A percentile compares a stretch with the other conserved stretches of the same genome.
These are phyloP conservation scores for Pseudozyma pruni DNA, from an alignment of 1,284 basidiomycete species.

Conservation along the genomic window DNA sequence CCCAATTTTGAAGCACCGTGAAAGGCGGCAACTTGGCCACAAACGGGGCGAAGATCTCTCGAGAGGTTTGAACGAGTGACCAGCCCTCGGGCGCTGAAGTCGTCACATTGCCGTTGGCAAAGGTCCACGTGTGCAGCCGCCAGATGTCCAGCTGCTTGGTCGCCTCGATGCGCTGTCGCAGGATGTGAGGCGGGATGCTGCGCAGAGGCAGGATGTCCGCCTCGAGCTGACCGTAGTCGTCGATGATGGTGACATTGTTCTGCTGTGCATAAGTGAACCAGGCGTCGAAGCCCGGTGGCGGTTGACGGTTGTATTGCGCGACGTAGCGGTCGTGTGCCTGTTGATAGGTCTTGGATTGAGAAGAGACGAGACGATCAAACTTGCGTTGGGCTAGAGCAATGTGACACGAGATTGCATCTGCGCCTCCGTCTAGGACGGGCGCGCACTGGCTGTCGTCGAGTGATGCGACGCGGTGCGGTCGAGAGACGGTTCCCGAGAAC, in stretches of 20 bases:
- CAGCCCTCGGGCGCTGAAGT: conserved; percentile 3
- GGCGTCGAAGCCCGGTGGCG: conserved; percentile 23
- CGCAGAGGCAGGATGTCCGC: conserved; percentile 21
- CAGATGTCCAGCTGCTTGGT: conserved; percentile 2
- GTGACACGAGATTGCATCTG: conserved; percentile 22
- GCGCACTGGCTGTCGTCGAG: conserved; percentile 9
- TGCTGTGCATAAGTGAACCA: conserved; percentile 22
- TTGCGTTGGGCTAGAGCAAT: conserved; percentile 15
- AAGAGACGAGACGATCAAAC: conserved; percentile 10
- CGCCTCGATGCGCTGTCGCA: conserved; percentile 19
- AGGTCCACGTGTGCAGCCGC: conserved; percentile 18
- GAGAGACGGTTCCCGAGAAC: too few species aligned
- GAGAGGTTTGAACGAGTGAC: not conserved
- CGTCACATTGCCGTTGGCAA: conserved; percentile 15
- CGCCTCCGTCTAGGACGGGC: conserved; percentile 9
- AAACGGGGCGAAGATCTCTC: conserved; percentile 24
- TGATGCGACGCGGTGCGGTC: not conserved
- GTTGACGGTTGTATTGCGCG: conserved; percentile 15
- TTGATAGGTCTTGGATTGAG: conserved; percentile 22
- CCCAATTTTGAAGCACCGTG: conserved; percentile 27
- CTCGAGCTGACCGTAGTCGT: conserved; percentile 35
- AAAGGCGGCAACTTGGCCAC: conserved; percentile 22
- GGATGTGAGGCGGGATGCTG: conserved; percentile 7
- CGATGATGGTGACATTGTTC: conserved; percentile 20
- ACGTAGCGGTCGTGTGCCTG: conserved; percentile 22